A percentile compares a stretch with the other conserved stretches of the same genome.
phyloP scores from a whole-genome alignment of 2,329 filamentous ascomycete genomes.

The Fusarium phyllophilum region DNA sequence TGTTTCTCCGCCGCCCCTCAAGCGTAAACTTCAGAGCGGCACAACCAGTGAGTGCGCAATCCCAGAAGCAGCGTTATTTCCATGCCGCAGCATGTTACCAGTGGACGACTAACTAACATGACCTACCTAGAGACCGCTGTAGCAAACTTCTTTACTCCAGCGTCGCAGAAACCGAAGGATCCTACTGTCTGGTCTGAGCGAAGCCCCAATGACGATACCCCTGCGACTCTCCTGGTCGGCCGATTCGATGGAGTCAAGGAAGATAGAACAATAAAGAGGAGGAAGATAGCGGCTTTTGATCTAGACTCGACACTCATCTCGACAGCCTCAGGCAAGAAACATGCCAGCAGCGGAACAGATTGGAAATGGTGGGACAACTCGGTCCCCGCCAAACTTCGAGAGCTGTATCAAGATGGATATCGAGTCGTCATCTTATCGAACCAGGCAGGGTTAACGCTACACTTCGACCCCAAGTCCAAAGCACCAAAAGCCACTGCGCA shows the following conservation, averaged over 20 bases:
- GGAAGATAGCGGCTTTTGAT: constrained; percentile 78
- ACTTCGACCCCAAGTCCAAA: constrained; percentile 74
- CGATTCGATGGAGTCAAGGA: constrained; percentile 66
- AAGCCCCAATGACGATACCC: constrained; percentile 60
- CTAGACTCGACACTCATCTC: constrained; percentile 88
- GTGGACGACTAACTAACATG: constrained; percentile 21
- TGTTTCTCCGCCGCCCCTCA: constrained; percentile 64
- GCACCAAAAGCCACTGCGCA: constrained; percentile 66
- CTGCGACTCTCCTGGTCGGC: constrained; percentile 76
- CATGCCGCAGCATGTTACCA: background rate
- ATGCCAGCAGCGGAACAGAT: constrained; percentile 75
- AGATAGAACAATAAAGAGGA: constrained; percentile 49
- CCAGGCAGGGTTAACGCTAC: constrained; percentile 83
- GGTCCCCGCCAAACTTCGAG: constrained; percentile 74
- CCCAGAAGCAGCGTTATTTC: background rate
- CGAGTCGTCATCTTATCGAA: constrained; percentile 86
- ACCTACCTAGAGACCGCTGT: constrained; percentile 69
- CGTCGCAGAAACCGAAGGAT: constrained; percentile 85
- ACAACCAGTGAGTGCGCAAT: constrained; percentile 58
- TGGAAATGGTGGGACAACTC: constrained; percentile 93
- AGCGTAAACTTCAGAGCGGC: constrained; percentile 62
- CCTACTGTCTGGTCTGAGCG: constrained; percentile 77
- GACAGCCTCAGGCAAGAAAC: constrained; percentile 83
- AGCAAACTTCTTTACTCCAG: constrained; percentile 87
- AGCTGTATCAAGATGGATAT: constrained; percentile 77